These are phyloP conservation scores for Zostera marina DNA, from an alignment of 116 monocot species.

Conservation along the genomic window DNA sequence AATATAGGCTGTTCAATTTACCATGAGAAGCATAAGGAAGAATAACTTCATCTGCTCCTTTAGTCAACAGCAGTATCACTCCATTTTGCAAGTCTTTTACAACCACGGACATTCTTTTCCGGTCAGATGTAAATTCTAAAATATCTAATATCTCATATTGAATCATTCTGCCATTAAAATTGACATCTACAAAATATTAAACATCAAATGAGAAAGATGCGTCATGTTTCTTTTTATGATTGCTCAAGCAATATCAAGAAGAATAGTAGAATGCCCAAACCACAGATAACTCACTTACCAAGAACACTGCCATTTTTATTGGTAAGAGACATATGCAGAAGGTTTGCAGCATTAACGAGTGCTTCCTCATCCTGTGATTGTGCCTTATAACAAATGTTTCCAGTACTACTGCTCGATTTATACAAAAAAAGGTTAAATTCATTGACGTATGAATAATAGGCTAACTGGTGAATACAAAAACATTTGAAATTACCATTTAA, in stretches of 20 bases:
- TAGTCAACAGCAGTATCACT: constrained; percentile 56
- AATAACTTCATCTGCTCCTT: constrained; percentile 98
- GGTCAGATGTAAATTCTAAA: constrained; percentile 93
- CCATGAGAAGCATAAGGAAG: constrained; percentile 58
- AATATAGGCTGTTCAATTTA: constrained; percentile 11
- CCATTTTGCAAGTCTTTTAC: constrained; percentile 69
- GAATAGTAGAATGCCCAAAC: neutral
- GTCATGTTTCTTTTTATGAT: neutral
- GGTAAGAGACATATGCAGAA: constrained; percentile 61
- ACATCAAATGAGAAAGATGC: neutral
- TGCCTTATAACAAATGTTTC: constrained; percentile 63
- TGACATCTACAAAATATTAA: constrained; percentile 44
- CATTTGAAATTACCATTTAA: constrained; percentile 39
- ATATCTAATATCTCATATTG: constrained; percentile 74
- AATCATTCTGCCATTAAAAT: constrained; percentile 39
- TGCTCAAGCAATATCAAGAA: neutral
- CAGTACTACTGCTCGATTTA: constrained; percentile 30
- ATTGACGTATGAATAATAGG: neutral
- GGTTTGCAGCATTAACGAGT: constrained; percentile 84
- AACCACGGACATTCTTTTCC: constrained; percentile 96
- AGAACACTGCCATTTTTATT: constrained; percentile 49
- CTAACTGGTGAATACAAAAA: neutral
- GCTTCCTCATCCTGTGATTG: constrained; percentile 99
- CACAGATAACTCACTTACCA: constrained; percentile 21
- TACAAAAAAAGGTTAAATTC: constrained; percentile 6